A percentile compares a stretch with the other conserved stretches of the same genome.
Conservation (phyloP, 2,329 filamentous ascomycete species). For the Cladophialophora carrionii region DNA sequence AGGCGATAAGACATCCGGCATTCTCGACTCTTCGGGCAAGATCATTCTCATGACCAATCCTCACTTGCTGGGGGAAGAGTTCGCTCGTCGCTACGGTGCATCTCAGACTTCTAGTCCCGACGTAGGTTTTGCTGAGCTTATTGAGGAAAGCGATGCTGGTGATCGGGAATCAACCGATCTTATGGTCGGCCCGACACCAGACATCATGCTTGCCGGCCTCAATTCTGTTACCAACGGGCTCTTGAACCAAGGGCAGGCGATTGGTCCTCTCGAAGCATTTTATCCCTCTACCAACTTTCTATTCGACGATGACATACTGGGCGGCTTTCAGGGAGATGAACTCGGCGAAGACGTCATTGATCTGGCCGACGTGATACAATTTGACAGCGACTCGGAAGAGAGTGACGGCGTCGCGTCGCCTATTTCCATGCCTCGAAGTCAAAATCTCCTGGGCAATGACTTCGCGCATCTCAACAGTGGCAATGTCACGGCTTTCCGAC, state of each 20-base stretch:
- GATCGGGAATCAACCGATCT: constrained; percentile 28
- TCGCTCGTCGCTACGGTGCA: constrained; percentile 46
- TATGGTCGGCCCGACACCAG: constrained; percentile 57
- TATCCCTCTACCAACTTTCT: constrained; percentile 61
- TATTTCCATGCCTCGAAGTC: constrained; percentile 46
- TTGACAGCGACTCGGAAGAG: constrained; percentile 60
- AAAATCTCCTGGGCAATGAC: constrained; percentile 26
- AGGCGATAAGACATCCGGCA: constrained; percentile 52
- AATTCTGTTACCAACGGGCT: constrained; percentile 53
- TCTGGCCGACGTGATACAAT: constrained; percentile 73
- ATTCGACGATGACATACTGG: constrained; percentile 53
- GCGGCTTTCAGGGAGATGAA: constrained; percentile 59
- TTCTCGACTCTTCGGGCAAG: constrained; percentile 54
- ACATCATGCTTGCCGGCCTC: constrained; percentile 79
- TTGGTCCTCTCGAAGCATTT: constrained; percentile 75
- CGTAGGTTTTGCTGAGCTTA: constrained; percentile 36
- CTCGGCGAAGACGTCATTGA: constrained; percentile 65
- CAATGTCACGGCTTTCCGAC: constrained; percentile 77
- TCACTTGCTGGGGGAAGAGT: constrained; percentile 40
- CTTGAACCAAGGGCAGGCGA: constrained; percentile 57
- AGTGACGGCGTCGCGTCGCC: constrained; percentile 49
- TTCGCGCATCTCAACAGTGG: constrained; percentile 61
- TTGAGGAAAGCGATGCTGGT: constrained; percentile 52
- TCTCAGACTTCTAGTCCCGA: constrained; percentile 36
- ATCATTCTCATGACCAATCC: constrained; percentile 55